Percentiles rank a stretch among this genome's conserved stretches.
Evolutionary conservation across 805 yeast genomes (phyloP).

Genomic region (Metschnikowia kofuensis): DNA sequence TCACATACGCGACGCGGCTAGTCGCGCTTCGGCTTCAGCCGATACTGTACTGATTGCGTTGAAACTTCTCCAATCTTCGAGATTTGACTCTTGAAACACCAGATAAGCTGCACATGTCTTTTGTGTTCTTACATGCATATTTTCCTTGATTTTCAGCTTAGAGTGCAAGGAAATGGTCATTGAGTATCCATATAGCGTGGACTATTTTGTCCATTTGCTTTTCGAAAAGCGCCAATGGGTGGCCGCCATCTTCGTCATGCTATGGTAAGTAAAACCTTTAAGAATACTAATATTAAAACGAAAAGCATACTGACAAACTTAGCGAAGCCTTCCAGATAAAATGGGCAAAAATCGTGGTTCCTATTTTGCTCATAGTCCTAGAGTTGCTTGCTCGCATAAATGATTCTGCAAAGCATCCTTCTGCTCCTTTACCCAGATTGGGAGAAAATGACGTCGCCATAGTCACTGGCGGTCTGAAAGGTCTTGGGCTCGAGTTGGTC

Average conservation of each 20-base stretch:
- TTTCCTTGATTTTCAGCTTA: too few species aligned
- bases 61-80: too few species aligned
- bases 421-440: background rate
- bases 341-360: background rate
- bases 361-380: background rate
- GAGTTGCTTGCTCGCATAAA: slow-evolving; percentile 3
- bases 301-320: background rate
- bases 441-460: slow-evolving; percentile 24
- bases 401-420: slow-evolving; percentile 3
- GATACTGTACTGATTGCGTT: too few species aligned
- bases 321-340: background rate
- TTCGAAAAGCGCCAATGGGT: background rate
- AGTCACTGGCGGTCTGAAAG: slow-evolving; percentile 51
- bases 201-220: slow-evolving; percentile 3
- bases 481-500: slow-evolving; percentile 47
- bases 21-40: too few species aligned
- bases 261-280: slow-evolving; percentile 8
- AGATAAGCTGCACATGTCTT: too few species aligned
- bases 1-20: too few species aligned
- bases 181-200: slow-evolving; percentile 9
- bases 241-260: background rate
- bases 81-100: too few species aligned
- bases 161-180: background rate
- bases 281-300: background rate
- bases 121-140: too few species aligned